Percentiles rank a stretch among this genome's conserved stretches.
Evolutionary conservation across 148 eudicot genomes (phyloP).

Genomic region (Silene uniflora): DNA sequence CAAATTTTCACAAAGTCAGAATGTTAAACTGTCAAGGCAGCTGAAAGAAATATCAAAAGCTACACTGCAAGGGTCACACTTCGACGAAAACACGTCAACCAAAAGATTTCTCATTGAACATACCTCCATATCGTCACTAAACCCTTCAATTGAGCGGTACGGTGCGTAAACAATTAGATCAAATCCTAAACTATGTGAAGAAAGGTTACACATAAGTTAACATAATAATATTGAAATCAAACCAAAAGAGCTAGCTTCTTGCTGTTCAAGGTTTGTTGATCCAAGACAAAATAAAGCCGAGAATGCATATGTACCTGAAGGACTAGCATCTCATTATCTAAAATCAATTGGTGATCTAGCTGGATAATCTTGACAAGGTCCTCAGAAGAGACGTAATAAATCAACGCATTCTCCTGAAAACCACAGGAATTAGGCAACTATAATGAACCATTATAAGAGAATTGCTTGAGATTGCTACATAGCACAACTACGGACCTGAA

Average conservation of each 20-base stretch:
- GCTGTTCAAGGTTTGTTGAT: constrained; percentile 74
- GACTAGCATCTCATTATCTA: constrained; percentile 90
- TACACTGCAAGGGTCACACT: background rate
- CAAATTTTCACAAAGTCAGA: constrained; percentile 3
- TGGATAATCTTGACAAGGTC: constrained; percentile 93
- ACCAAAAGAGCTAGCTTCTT: constrained; percentile 67
- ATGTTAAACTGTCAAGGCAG: background rate
- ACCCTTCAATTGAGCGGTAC: constrained; percentile 83
- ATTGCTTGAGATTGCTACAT: constrained; percentile 3
- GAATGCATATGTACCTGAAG: constrained; percentile 60
- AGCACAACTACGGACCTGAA: constrained; percentile 52
- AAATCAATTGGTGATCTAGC: constrained; percentile 81
- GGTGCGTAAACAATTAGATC: constrained; percentile 96
- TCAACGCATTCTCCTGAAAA: constrained; percentile 88
- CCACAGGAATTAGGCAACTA: background rate
- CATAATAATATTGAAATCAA: constrained; percentile 10
- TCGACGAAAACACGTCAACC: constrained; percentile 4
- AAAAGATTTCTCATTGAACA: background rate
- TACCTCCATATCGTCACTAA: constrained; percentile 84
- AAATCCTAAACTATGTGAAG: constrained; percentile 83
- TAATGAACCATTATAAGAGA: constrained; percentile 8
- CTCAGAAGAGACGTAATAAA: constrained; percentile 90
- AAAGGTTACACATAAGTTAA: constrained; percentile 16
- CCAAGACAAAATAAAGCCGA: constrained; percentile 8
- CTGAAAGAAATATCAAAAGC: constrained; percentile 1